Evolutionary conservation across 1,139 yeast species (phyloP).

Genomic region (Petasospora fabianii): DNA sequence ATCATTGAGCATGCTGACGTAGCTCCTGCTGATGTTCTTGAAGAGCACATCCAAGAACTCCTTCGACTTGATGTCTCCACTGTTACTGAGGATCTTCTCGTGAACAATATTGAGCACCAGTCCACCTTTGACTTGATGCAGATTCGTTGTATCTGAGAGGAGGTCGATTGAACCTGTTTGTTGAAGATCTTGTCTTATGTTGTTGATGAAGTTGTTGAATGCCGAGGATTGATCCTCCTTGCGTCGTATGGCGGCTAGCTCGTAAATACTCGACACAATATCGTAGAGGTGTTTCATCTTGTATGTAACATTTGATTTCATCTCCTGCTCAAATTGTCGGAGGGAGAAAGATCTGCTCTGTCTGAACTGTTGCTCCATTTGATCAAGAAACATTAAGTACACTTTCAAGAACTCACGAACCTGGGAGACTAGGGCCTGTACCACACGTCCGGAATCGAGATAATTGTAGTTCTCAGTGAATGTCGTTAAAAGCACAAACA

Average conservation of each 20-base stretch:
- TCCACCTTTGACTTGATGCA: constrained; percentile 66
- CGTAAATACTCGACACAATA: constrained; percentile 45
- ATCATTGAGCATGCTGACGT: constrained; percentile 61
- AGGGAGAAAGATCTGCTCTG: constrained; percentile 44
- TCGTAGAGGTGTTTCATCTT: constrained; percentile 57
- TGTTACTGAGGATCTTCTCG: constrained; percentile 47
- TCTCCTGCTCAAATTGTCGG: constrained; percentile 42
- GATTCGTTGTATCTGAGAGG: constrained; percentile 49
- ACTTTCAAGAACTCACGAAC: constrained; percentile 47
- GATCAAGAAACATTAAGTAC: constrained; percentile 44
- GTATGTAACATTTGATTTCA: constrained; percentile 33
- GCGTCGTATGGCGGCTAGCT: constrained; percentile 34
- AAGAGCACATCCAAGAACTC: constrained; percentile 51
- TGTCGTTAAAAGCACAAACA: constrained; percentile 49
- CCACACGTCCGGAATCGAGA: constrained; percentile 57
- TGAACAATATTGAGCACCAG: constrained; percentile 60
- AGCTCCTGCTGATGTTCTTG: constrained; percentile 58
- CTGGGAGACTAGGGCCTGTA: constrained; percentile 68
- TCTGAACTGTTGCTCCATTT: constrained; percentile 52
- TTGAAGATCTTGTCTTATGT: constrained; percentile 40
- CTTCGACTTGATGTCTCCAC: constrained; percentile 64
- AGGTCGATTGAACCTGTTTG: constrained; percentile 44
- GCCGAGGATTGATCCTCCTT: constrained; percentile 25
- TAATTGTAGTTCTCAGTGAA: constrained; percentile 61
- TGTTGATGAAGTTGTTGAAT: constrained; percentile 34